Conservation (phyloP, 31 red algal genomes). For the Porphyra umbilicalis region DNA sequence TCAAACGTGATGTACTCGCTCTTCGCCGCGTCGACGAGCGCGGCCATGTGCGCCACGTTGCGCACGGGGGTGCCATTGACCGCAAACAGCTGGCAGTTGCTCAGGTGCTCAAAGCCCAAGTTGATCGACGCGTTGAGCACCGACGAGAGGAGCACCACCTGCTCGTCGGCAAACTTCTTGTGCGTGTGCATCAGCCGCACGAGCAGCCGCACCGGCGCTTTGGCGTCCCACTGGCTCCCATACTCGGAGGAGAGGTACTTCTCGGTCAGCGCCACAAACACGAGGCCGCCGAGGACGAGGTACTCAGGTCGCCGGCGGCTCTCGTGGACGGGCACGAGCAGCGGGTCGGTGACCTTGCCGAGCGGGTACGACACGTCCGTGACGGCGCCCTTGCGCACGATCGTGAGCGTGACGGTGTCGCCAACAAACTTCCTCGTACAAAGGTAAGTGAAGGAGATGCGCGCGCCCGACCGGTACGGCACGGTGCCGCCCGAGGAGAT, state of each 20-base stretch:
- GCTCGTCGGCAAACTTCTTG: constrained; percentile 61
- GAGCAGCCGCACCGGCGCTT: constrained; percentile 54
- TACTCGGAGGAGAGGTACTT: constrained; percentile 77
- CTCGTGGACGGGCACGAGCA: constrained; percentile 63
- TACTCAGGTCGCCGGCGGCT: constrained; percentile 68
- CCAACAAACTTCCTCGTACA: constrained; percentile 69
- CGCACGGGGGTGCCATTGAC: constrained; percentile 51
- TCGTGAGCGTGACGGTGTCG: constrained; percentile 32
- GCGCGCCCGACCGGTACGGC: constrained; percentile 66
- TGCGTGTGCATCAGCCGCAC: constrained; percentile 39
- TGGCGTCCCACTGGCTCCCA: constrained; percentile 50
- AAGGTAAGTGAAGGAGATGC: constrained; percentile 70
- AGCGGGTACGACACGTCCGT: constrained; percentile 46
- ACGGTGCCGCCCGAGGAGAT: constrained; percentile 88
- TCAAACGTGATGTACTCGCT: constrained; percentile 72
- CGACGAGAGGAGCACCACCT: constrained; percentile 86
- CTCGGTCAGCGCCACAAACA: constrained; percentile 80
- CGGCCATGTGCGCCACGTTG: constrained; percentile 59
- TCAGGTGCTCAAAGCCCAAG: constrained; percentile 66
- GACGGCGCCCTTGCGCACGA: constrained; percentile 41
- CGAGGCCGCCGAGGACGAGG: constrained; percentile 67
- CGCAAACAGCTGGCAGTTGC: constrained; percentile 51
- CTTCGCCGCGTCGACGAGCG: constrained; percentile 37
- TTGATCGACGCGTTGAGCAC: constrained; percentile 85
- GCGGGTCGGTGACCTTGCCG: constrained; percentile 31